phyloP scores from a whole-genome alignment of 306 rosid species.

The Cucumis cinereus region DNA sequence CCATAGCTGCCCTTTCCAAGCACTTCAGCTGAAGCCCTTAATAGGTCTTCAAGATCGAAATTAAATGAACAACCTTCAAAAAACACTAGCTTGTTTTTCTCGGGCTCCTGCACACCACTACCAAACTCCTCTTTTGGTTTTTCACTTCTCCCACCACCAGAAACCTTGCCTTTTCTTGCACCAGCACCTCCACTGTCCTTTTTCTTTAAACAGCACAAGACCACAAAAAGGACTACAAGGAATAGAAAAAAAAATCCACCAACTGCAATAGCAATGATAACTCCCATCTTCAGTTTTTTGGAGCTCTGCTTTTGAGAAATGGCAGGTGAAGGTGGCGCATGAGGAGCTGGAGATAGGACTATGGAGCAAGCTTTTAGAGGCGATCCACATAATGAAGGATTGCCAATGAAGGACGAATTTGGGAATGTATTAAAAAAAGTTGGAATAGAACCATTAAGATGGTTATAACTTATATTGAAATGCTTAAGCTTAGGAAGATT shows the following conservation, averaged over 20 bases:
- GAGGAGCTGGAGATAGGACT: slow-evolving; percentile 34
- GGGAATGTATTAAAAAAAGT: slow-evolving; percentile 40
- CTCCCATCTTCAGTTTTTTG: slow-evolving; percentile 42
- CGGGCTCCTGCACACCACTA: slow-evolving; percentile 82
- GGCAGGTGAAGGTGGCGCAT: slow-evolving; percentile 22
- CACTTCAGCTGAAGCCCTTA: slow-evolving; percentile 84
- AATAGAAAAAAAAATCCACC: slow-evolving; percentile 50
- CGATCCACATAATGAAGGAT: slow-evolving; percentile 55
- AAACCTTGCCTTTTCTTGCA: slow-evolving; percentile 45
- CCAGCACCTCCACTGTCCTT: slow-evolving; percentile 20
- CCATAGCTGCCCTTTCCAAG: slow-evolving; percentile 85
- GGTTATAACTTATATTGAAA: slow-evolving; percentile 74
- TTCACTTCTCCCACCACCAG: slow-evolving; percentile 57
- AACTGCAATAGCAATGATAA: slow-evolving; percentile 67
- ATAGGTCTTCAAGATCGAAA: slow-evolving; percentile 78
- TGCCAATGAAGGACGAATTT: slow-evolving; percentile 65
- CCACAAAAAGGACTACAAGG: slow-evolving; percentile 37
- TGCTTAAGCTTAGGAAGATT: slow-evolving; percentile 37
- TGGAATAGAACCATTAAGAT: slow-evolving; percentile 78
- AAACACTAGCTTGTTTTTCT: slow-evolving; percentile 76
- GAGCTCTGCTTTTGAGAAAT: slow-evolving; percentile 28
- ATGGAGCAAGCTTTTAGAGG: slow-evolving; percentile 55
- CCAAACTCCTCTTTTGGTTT: slow-evolving; percentile 83
- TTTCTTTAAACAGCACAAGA: slow-evolving; percentile 50
- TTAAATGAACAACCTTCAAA: slow-evolving; percentile 79